Evolutionary conservation across 2,329 filamentous ascomycete species (phyloP).

Genomic region (Metarhizium anisopliae): DNA sequence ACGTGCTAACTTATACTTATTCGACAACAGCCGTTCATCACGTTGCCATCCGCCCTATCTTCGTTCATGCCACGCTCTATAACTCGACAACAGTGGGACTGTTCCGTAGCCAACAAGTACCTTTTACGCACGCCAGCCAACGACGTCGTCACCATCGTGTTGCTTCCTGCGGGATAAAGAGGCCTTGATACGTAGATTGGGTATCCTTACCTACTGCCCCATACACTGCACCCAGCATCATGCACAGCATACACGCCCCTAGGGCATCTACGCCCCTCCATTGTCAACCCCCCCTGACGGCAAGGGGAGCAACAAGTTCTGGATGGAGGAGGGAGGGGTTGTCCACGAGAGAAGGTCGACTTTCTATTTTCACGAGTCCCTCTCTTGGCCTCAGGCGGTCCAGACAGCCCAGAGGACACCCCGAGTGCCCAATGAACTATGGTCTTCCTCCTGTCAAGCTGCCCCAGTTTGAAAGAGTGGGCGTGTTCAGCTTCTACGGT

Average conservation of each 20-base stretch:
- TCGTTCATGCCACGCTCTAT: slow-evolving; percentile 8
- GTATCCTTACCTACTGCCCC: slow-evolving; percentile 29
- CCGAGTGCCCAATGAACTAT: slow-evolving; percentile 1
- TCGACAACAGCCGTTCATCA: slow-evolving; percentile 14
- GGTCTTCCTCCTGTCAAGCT: not conserved
- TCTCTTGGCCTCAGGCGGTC: slow-evolving; percentile 15
- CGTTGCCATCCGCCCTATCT: slow-evolving; percentile 16
- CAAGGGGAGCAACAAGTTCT: slow-evolving; percentile 15
- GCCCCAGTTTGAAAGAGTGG: slow-evolving; percentile 2
- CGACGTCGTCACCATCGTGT: slow-evolving; percentile 18
- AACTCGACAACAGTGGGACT: slow-evolving; percentile 21
- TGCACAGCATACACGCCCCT: slow-evolving; percentile 19
- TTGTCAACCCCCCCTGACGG: slow-evolving; percentile 7
- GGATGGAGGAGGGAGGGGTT: slow-evolving; percentile 12
- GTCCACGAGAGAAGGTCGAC: slow-evolving; percentile 5
- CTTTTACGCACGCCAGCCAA: slow-evolving; percentile 17
- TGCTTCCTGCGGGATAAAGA: slow-evolving; percentile 27
- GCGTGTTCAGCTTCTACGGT: not conserved
- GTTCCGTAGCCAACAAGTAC: slow-evolving; percentile 17
- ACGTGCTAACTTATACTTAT: slow-evolving; percentile 31
- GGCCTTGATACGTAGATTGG: slow-evolving; percentile 28
- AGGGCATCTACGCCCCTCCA: slow-evolving; percentile 14
- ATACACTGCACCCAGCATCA: slow-evolving; percentile 19
- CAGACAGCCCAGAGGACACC: slow-evolving; percentile 7
- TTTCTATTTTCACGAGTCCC: not conserved